Evolutionary conservation across 768 basidiomycete genomes (phyloP).

Genomic region (Lentinula lateritia): DNA sequence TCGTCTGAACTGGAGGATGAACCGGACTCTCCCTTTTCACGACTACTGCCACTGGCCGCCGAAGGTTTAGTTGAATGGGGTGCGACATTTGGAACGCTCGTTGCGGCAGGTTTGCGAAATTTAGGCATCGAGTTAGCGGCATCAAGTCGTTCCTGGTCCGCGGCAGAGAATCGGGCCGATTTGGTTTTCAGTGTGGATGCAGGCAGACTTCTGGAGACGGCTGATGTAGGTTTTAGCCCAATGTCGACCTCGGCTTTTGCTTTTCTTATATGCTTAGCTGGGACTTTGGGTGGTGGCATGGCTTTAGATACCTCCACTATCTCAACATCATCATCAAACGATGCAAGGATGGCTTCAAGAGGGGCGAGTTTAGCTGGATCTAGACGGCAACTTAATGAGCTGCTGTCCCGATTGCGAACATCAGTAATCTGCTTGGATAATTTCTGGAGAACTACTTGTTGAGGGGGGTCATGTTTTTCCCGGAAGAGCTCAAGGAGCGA

Average conservation of each 20-base stretch:
- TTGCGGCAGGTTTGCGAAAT: slow-evolving; percentile 25
- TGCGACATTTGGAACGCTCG: slow-evolving; percentile 16
- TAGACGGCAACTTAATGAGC: slow-evolving; percentile 43
- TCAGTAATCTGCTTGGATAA: slow-evolving; percentile 61
- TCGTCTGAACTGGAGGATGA: slow-evolving; percentile 37
- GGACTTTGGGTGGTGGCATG: slow-evolving; percentile 2
- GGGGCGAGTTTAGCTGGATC: slow-evolving; percentile 54
- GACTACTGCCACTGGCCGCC: background rate
- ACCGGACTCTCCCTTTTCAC: slow-evolving; percentile 27
- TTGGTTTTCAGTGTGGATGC: slow-evolving; percentile 4
- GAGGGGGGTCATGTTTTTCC: slow-evolving; percentile 51
- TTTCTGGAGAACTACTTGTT: slow-evolving; percentile 51
- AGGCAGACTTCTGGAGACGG: background rate
- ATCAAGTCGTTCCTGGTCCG: slow-evolving; percentile 31
- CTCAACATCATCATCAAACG: slow-evolving; percentile 59
- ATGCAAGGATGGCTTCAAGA: slow-evolving; percentile 60
- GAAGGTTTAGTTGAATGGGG: slow-evolving; percentile 10
- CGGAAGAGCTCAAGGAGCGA: slow-evolving; percentile 75
- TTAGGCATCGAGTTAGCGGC: slow-evolving; percentile 32
- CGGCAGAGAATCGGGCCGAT: slow-evolving; percentile 17
- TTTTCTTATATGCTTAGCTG: background rate
- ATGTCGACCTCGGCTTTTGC: background rate
- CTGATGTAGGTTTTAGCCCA: background rate
- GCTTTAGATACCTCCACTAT: slow-evolving; percentile 34
- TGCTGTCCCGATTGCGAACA: slow-evolving; percentile 43